Evolutionary conservation across 2,329 filamentous ascomycete genomes (phyloP).

Genomic region (Pleomassaria siparia): DNA sequence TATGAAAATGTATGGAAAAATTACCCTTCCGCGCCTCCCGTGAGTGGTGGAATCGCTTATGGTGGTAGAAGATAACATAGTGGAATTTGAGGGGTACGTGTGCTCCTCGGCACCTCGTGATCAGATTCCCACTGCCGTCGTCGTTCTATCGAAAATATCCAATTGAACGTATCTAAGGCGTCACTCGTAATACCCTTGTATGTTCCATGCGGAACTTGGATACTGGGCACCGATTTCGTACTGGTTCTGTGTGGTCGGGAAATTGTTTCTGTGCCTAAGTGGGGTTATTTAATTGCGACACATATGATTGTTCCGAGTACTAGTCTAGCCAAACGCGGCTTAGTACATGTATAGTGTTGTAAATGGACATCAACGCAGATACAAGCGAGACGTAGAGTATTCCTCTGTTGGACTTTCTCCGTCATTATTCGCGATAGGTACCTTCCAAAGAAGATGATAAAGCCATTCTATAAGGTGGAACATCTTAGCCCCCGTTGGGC

Average conservation of each 20-base stretch:
- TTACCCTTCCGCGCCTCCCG: background rate
- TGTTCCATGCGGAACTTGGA: too few relatives aligned
- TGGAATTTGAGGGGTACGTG: constrained; percentile 1
- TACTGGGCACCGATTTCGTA: too few relatives aligned
- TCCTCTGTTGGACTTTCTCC: too few relatives aligned
- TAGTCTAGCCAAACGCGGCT: too few relatives aligned
- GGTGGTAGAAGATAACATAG: background rate
- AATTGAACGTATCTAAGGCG: background rate
- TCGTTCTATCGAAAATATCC: background rate
- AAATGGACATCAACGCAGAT: too few relatives aligned
- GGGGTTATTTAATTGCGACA: background rate
- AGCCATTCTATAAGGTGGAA: too few relatives aligned
- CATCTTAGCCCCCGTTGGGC: too few relatives aligned
- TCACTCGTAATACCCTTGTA: background rate
- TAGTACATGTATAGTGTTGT: too few relatives aligned
- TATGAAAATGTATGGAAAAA: constrained; percentile 1
- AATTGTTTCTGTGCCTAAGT: background rate
- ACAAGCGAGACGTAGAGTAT: too few relatives aligned
- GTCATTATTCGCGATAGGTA: too few relatives aligned
- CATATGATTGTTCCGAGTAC: background rate
- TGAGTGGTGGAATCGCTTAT: constrained; percentile 1
- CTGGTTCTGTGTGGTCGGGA: too few relatives aligned
- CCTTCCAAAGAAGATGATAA: too few relatives aligned
- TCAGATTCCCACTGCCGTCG: background rate
- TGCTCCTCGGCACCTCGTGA: background rate